Evolutionary conservation across 352 stramenopile species (phyloP).

Genomic region (Phytophthora europaea): DNA sequence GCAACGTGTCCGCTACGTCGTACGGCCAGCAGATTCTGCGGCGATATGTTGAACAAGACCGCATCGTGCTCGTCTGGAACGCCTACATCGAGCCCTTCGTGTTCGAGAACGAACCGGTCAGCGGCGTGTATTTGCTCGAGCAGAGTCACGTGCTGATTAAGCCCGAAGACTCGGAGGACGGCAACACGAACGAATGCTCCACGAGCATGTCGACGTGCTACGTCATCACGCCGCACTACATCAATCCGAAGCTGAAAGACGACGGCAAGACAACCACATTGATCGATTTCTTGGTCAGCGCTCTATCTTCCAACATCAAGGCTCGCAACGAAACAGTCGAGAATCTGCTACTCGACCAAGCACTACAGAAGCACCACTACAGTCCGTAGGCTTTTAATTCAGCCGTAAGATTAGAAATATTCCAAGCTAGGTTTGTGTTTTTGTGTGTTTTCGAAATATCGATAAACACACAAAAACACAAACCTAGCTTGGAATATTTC

Average conservation of each 20-base stretch:
- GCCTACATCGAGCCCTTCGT: conserved; percentile 61
- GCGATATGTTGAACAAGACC: conserved; percentile 63
- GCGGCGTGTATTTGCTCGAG: conserved; percentile 56
- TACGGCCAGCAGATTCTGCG: conserved; percentile 65
- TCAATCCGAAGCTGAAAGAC: conserved; percentile 34
- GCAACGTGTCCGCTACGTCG: conserved; percentile 54
- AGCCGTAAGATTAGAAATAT: too few species aligned
- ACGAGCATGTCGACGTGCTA: conserved; percentile 64
- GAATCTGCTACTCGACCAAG: conserved; percentile 47
- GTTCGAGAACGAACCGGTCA: conserved; percentile 53
- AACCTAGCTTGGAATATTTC: too few species aligned
- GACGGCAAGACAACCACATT: conserved; percentile 41
- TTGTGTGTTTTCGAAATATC: too few species aligned
- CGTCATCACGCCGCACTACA: conserved; percentile 59
- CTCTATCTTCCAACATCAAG: conserved; percentile 42
- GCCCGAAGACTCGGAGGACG: conserved; percentile 25
- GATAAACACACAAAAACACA: too few species aligned
- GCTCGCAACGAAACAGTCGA: conserved; percentile 55
- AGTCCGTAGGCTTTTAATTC: neutral
- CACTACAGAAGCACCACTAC: conserved; percentile 25
- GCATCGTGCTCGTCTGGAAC: conserved; percentile 69
- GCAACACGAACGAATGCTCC: conserved; percentile 33
- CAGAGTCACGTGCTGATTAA: conserved; percentile 69
- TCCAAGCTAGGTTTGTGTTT: too few species aligned
- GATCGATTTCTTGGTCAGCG: conserved; percentile 54